A percentile compares a stretch with the other conserved stretches of the same genome.
phyloP scores from a whole-genome alignment of 2,329 filamentous ascomycete genomes.

The Sphaerulina populicola region DNA sequence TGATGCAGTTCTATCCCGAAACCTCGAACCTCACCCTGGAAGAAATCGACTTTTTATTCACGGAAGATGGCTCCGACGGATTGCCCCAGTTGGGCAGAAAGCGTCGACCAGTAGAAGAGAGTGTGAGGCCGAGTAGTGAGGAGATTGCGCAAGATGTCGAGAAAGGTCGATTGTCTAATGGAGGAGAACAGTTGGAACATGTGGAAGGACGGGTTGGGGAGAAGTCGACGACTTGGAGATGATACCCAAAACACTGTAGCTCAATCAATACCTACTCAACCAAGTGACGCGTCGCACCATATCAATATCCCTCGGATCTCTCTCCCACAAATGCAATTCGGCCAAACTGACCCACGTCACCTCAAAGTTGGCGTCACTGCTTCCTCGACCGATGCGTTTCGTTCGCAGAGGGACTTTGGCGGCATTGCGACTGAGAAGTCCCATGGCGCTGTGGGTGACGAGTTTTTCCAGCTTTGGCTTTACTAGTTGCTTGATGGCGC shows the following conservation, averaged over 20 bases:
- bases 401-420: conserved; percentile 2
- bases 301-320: conserved; percentile 8
- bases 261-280: conserved; percentile 4
- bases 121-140: conserved; percentile 15
- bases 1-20: conserved; percentile 30
- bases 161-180: conserved; percentile 8
- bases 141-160: conserved; percentile 14
- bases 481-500: conserved; percentile 3
- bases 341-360: conserved; percentile 3
- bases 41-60: conserved; percentile 41
- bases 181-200: conserved; percentile 6
- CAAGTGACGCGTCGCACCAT: conserved; percentile 4
- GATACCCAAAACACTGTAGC: neutral
- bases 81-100: conserved; percentile 17
- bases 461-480: conserved; percentile 1
- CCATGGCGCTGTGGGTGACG: neutral
- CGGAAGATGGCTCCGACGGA: conserved; percentile 24
- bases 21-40: conserved; percentile 39
- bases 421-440: neutral
- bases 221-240: conserved; percentile 1
- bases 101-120: conserved; percentile 24
- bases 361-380: neutral
- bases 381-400: conserved; percentile 2
- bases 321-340: conserved; percentile 2
- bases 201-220: conserved; percentile 11